Evolutionary conservation across 2,329 filamentous ascomycete genomes (phyloP), one percentile per base, ranked within the genome.

Genomic region (Zarea fungicola): DNA sequence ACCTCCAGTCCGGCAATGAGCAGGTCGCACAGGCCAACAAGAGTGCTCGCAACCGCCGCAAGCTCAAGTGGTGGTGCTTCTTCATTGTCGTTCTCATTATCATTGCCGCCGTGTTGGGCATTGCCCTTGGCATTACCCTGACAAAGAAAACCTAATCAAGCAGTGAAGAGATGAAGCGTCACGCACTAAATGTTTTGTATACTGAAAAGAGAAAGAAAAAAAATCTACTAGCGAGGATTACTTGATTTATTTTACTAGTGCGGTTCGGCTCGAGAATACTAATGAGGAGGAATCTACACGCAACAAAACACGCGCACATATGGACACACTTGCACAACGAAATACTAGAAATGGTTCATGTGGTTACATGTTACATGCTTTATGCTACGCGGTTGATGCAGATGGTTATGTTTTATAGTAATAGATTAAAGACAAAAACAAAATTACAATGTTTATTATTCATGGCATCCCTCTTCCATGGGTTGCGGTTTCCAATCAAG

Each of bases 1-100:
- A 90, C 62, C 77, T 88, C 44, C 75, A 85, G 58, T 76, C 81
- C 55, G 87, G 80, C 56, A 89, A 87, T 66, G 72, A 74, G 52
- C 78, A 92, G 58, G 79, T 92, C 52, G 76, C 77, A 56, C 75
- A 80, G 61, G 87, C 83, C 52, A 87, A 85, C 57, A 74, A 78
- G 55, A 78, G 78, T 58, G 87, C 86, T 42, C 75, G 78, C 56
- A 76, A 80, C 58, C 77, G 80, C 58, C 78, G 86, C 59, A 87
- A 83, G 73, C 78, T 89, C 69, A 92, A 92, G 75, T 91, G 88
- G 87, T 89, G 80, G 78, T 88, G 84, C 62, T 71, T 87, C 53
- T 68, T 81, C 53, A 72, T 90, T 51, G 70, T 73, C 41, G 57
- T 80, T 19, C 70, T 84, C 62, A 80, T 83, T 63, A 65, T 80